A percentile compares a stretch with the other conserved stretches of the same genome.
Conservation (phyloP, 2,329 filamentous ascomycete species). For the Knufia fluminis region DNA sequence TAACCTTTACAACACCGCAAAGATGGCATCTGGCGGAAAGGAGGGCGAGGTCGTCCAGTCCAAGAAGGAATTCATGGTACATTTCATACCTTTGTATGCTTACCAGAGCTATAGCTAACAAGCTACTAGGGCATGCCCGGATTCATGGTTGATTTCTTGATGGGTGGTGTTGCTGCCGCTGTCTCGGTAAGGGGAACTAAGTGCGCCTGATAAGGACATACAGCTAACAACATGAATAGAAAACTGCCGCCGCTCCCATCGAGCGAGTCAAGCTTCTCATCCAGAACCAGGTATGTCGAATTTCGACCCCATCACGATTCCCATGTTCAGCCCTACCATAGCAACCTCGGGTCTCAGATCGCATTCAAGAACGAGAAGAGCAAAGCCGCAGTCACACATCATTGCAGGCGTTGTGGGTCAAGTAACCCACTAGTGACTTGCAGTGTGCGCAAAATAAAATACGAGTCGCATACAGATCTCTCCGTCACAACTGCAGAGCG, state of each 20-base stretch:
- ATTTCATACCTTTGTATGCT: too few relatives aligned
- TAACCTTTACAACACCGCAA: slow-evolving; percentile 11
- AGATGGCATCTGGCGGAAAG: slow-evolving; percentile 24
- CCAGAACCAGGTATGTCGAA: slow-evolving; percentile 89
- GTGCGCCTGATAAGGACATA: neutral
- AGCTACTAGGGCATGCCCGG: slow-evolving; percentile 45
- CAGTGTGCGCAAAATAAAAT: too few relatives aligned
- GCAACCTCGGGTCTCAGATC: neutral
- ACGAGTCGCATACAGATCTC: too few relatives aligned
- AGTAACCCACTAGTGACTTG: too few relatives aligned
- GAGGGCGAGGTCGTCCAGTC: slow-evolving; percentile 40
- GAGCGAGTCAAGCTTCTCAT: slow-evolving; percentile 99
- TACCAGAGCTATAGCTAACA: slow-evolving; percentile 1
- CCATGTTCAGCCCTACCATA: neutral
- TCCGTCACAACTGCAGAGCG: too few relatives aligned
- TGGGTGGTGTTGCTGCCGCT: slow-evolving; percentile 99
- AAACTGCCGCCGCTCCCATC: slow-evolving; percentile 98
- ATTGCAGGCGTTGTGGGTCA: too few relatives aligned
- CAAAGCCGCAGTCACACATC: too few relatives aligned
- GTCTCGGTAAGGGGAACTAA: slow-evolving; percentile 54
- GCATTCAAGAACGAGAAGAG: neutral
- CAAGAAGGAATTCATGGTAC: slow-evolving; percentile 47
- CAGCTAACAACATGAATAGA: slow-evolving; percentile 32
- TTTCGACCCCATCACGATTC: neutral
- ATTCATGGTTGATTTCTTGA: slow-evolving; percentile 98